Base-by-base conservation (phyloP, 148 eudicot genomes). In the Euryodendron excelsum region DNA sequence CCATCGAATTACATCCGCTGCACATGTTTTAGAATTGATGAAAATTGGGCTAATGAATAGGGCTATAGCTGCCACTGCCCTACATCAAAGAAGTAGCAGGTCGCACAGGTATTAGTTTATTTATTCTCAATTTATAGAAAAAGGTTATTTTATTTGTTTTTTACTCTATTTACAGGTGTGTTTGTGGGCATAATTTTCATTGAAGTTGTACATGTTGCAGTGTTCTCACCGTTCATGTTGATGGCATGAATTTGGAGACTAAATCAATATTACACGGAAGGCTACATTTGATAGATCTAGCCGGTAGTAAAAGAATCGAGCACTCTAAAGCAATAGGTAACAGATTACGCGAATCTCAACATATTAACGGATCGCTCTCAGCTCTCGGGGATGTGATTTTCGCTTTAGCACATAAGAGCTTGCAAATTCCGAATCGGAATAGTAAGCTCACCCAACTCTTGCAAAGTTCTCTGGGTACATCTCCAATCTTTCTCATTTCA, bases 241-340 rank as follows among this genome's bases (percentile, higher is more conserved):
- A 91, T 73, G 99, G 99, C 21, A 83, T 61, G 82, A 98, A 96
- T 75, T 80, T 91, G 83, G 85, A 96, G 85, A 96, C 86, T 64
- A 89, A 89, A 81, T 88, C 92, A 48, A 77, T 86, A 80, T 72
- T 92, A 74, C 98, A 95, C 18, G 99, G 99, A 41, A 87, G 92
- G 85, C 91, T 96, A 44, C 99, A 93, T 88, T 84, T 96, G 88
- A 97, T 96, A 64, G 99, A 96, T 84, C 93, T 96, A 58, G 99
- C 99, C 37, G 99, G 99, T 69, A 96, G 99, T 83, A 98, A 96
- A 88, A 90, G 99, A 82, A 97, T 96, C 28, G 99, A 93, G 73
- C 93, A 95, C 27, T 93, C 98, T 73, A 98, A 93, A 82, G 99
- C 90, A 80, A 90, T 90, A 15, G 99, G 99, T 37, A 98, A 96